These are phyloP conservation scores for Lenwebbia sp. DNA, from an alignment of 345 rosid species.

Conservation along the genomic window DNA sequence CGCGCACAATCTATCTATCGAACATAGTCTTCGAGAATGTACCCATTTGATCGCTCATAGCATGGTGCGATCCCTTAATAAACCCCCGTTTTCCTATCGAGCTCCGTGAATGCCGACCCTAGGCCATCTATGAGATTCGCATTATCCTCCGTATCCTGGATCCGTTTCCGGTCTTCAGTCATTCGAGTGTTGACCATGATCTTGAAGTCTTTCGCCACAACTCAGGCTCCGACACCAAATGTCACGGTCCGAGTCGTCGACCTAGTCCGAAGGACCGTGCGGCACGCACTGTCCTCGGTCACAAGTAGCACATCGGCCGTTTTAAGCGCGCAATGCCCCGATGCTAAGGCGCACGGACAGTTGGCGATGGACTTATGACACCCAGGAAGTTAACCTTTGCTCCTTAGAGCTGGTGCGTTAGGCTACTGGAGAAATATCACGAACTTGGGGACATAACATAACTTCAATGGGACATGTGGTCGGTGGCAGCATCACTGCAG, in stretches of 20 bases:
- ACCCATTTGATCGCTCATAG: neutral
- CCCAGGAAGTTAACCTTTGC: neutral
- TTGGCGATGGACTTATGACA: too few relatives aligned
- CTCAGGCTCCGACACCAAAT: fast-evolving
- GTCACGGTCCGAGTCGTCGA: fast-evolving
- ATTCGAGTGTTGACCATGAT: neutral
- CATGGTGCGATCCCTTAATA: neutral
- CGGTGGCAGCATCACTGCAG: neutral
- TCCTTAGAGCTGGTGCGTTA: neutral
- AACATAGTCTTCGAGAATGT: neutral
- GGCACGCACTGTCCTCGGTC: neutral
- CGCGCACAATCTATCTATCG: fast-evolving
- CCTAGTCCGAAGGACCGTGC: neutral
- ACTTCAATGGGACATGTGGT: neutral
- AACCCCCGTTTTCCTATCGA: neutral
- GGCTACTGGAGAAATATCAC: neutral
- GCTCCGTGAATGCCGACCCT: neutral
- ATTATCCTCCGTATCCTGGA: neutral
- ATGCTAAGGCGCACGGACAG: neutral
- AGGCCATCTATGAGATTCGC: neutral
- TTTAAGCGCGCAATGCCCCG: neutral
- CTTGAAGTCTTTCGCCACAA: neutral
- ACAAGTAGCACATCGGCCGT: neutral
- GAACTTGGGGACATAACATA: neutral
- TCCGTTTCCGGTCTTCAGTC: neutral